Percentiles rank a stretch among this genome's conserved stretches.
Conservation (phyloP, 495 filamentous ascomycete genomes). For the Penicillium canariense region DNA sequence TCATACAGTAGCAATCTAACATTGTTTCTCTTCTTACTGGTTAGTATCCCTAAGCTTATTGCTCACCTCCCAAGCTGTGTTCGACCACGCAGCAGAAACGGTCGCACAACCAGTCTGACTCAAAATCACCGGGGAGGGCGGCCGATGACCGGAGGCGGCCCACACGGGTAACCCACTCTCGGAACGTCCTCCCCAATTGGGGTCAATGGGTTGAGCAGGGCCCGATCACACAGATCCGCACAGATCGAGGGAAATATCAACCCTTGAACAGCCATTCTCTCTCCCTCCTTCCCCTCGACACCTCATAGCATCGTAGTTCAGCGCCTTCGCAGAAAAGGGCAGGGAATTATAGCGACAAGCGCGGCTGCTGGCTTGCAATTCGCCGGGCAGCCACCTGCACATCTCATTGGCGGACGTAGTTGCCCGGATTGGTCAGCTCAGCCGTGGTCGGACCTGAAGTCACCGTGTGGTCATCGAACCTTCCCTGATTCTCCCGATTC, state of each 20-base stretch:
- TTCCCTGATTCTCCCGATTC: conserved; percentile 12
- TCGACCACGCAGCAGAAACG: no score
- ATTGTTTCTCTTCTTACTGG: background rate
- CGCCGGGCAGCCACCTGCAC: background rate
- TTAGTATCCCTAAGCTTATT: no score
- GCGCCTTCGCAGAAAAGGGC: no score
- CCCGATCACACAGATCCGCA: conserved; percentile 1
- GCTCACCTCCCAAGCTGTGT: no score
- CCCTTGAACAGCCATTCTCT: background rate
- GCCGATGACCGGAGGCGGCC: conserved; percentile 14
- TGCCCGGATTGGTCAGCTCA: conserved; percentile 11
- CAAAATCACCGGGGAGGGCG: background rate
- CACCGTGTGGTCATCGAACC: background rate
- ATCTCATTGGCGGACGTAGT: background rate
- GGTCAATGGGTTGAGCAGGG: background rate
- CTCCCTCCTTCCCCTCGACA: background rate
- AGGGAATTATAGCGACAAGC: conserved; percentile 17
- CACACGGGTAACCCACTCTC: background rate
- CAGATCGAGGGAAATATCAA: background rate
- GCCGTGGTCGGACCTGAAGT: background rate
- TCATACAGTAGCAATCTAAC: background rate
- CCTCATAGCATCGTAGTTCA: no score
- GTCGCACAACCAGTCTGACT: no score
- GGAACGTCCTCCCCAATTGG: background rate
- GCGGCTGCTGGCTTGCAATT: conserved; percentile 10